Evolutionary conservation across 768 basidiomycete species (phyloP).

Genomic region (Pulveroboletus sp.): DNA sequence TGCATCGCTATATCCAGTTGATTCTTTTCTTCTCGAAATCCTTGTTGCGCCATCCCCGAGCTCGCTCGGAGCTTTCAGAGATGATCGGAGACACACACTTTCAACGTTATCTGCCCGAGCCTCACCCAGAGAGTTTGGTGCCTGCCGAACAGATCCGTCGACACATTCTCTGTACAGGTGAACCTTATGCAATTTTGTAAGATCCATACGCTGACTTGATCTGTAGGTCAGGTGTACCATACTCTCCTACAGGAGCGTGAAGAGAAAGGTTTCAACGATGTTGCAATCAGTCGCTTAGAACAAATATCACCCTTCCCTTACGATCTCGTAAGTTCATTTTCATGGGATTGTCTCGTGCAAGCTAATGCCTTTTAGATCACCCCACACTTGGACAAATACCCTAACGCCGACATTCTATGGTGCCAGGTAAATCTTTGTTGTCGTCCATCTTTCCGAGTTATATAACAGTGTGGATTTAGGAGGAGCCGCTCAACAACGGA

Average conservation of each 20-base stretch:
- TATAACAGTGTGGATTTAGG: conserved; percentile 37
- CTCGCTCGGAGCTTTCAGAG: conserved; percentile 82
- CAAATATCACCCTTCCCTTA: conserved; percentile 98
- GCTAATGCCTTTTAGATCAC: conserved; percentile 55
- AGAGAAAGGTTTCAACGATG: conserved; percentile 84
- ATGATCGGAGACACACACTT: conserved; percentile 89
- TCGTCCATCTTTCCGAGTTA: neutral
- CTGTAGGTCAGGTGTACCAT: conserved; percentile 88
- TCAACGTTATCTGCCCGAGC: conserved; percentile 90
- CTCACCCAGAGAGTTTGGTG: conserved; percentile 66
- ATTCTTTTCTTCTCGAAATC: conserved; percentile 97
- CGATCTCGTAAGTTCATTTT: conserved; percentile 62
- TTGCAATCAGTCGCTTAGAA: conserved; percentile 92
- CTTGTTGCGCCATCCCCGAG: conserved; percentile 90
- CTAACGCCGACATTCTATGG: conserved; percentile 92
- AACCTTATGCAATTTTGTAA: neutral
- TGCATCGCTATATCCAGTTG: conserved; percentile 44
- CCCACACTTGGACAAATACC: conserved; percentile 93
- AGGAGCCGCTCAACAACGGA: conserved; percentile 97
- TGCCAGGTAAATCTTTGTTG: conserved; percentile 57
- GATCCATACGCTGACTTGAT: conserved; percentile 1
- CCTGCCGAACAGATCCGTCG: conserved; percentile 84
- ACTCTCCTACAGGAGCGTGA: conserved; percentile 87
- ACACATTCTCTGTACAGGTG: conserved; percentile 87
- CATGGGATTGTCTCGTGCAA: neutral